Conservation (phyloP, 108 stramenopile species). For the Conticribra weissflogii region DNA sequence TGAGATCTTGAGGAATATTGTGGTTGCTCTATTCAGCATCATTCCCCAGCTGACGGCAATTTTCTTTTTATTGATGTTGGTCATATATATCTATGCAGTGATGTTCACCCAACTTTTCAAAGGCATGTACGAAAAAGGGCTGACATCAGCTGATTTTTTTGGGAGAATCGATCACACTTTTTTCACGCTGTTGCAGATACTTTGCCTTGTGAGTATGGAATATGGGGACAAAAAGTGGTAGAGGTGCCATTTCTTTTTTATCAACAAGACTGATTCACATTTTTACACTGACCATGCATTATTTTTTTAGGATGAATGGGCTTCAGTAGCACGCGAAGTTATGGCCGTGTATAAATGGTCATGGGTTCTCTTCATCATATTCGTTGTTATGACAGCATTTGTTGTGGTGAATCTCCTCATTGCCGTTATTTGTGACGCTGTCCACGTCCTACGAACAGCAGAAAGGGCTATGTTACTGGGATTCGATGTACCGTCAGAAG, state of each 20-base stretch:
- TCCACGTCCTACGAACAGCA: slow-evolving; percentile 13
- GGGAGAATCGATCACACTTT: slow-evolving; percentile 48
- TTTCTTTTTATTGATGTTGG: slow-evolving; percentile 29
- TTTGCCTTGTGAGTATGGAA: slow-evolving; percentile 43
- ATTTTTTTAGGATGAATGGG: slow-evolving; percentile 43
- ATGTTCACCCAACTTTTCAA: slow-evolving; percentile 50
- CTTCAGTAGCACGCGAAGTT: slow-evolving; percentile 43
- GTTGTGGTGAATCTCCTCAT: slow-evolving; percentile 47
- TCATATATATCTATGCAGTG: slow-evolving; percentile 53
- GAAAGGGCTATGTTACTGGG: slow-evolving; percentile 22
- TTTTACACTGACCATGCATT: too few species aligned
- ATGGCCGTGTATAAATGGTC: slow-evolving; percentile 36
- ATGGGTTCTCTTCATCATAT: slow-evolving; percentile 40
- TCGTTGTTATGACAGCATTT: slow-evolving; percentile 40
- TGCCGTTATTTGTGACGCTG: slow-evolving; percentile 59
- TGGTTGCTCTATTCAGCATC: slow-evolving; percentile 31
- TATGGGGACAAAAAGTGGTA: background rate
- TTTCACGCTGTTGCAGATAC: slow-evolving; percentile 61
- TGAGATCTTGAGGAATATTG: slow-evolving; percentile 31
- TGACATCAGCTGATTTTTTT: slow-evolving; percentile 57
- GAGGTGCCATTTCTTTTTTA: background rate
- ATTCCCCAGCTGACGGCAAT: slow-evolving; percentile 42
- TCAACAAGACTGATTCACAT: too few species aligned
- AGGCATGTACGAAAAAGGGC: slow-evolving; percentile 27
- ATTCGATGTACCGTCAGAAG: background rate